Evolutionary conservation across 176 grass and related monocot genomes (phyloP).

Genomic region (Bolboschoenus planiculmis): DNA sequence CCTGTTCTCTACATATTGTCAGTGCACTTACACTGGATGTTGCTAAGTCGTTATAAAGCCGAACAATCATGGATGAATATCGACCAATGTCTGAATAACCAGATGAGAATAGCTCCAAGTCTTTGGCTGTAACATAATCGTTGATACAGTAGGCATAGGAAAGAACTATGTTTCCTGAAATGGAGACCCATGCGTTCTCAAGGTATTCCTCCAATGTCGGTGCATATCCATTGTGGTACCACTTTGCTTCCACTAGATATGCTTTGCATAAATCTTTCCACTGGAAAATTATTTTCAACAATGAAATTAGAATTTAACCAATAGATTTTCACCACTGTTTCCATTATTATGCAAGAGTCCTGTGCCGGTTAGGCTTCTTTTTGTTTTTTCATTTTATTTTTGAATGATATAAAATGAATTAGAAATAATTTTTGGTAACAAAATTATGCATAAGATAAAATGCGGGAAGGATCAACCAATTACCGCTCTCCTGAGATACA

Average conservation of each 20-base stretch:
- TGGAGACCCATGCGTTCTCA: not conserved
- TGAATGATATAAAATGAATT: not conserved
- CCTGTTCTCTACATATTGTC: not conserved
- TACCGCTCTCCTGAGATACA: constrained; percentile 21
- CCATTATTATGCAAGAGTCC: not conserved
- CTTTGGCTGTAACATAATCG: not conserved
- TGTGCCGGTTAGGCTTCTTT: not conserved
- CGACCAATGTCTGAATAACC: not conserved
- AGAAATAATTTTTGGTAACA: not conserved
- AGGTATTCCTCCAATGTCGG: not conserved
- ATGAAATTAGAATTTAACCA: not conserved
- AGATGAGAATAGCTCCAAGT: not conserved
- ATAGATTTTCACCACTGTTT: not conserved
- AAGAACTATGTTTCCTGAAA: not conserved
- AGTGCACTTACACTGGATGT: not conserved
- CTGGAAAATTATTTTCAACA: not conserved
- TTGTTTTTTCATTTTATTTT: not conserved
- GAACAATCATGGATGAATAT: not conserved
- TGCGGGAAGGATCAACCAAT: not conserved
- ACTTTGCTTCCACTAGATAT: not conserved
- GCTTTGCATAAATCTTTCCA: not conserved
- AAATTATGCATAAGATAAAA: not conserved
- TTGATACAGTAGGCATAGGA: not conserved
- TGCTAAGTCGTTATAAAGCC: not conserved
- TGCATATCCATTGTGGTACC: not conserved